Base-by-base conservation (phyloP, 225 moss, liverwort and hornwort species). In the Polytrichum formosum region DNA sequence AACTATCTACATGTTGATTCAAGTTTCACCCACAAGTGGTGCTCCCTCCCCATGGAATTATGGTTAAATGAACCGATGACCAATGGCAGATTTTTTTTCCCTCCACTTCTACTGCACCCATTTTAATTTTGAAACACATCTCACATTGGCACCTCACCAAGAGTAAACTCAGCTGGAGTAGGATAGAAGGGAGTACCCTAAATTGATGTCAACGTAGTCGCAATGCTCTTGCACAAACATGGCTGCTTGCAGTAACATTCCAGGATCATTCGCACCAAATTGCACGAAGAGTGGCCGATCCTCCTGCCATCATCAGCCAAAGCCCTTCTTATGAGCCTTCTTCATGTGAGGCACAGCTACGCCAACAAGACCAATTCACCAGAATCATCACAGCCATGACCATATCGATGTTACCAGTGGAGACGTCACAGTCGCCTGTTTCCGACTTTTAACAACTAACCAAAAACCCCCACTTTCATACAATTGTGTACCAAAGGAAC, bases 241-340 rank as follows among this genome's bases (percentile, higher is more conserved):
- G 26, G 76, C 85, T 19, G 88, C 88, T 62, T 82, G 70, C 71
- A 88, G 63, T 60, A 88, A 67, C 6, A 73, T 74, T 10, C 82
- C 88, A 0, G 88, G 88, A 63, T 88, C 80, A 56, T 88, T 88
- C 27, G 85, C 88, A 76, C 88, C 84, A 55, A 88, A 88, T 71
- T 88, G 88, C 22, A 88, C 88, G 66, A 88, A 85, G 64, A 88
- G 70, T 33, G 88, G 88, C 16, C 88, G 79, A 60, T 88, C 88
- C 67, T 82, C 88, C 88, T 88, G 85, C 56, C 67, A 67, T 22
- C 6, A 58, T 23, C 58, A n/a, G 58, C 58, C 20, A 58, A 58
- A 58, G 58, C 58, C 56, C 6, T 58, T 58, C 58, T 58, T 58
- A n/a, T 58, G 22, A 58, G 58, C 5, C 58, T 58, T 37, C 37